Evolutionary conservation across 257 asterid genomes (phyloP).

Genomic region (Misopates orontium): DNA sequence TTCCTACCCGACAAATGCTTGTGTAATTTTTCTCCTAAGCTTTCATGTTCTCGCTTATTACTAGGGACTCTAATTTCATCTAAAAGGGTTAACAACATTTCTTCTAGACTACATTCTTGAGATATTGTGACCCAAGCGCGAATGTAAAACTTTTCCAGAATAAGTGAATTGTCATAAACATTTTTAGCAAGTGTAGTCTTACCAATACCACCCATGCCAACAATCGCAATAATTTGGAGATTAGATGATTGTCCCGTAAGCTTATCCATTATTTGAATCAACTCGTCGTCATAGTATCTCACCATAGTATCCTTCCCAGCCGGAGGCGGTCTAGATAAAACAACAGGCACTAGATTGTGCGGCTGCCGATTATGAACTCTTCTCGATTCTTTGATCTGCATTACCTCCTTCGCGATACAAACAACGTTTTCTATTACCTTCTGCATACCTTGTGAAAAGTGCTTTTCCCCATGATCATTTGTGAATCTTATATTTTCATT

Average conservation of each 20-base stretch:
- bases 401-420: background rate
- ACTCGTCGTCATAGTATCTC: background rate
- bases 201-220: slow-evolving; percentile 29
- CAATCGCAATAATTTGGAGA: background rate
- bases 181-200: slow-evolving; percentile 18
- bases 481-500: too few species aligned
- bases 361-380: background rate
- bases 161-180: background rate
- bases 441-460: too few species aligned
- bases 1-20: slow-evolving; percentile 10
- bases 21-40: slow-evolving; percentile 17
- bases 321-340: background rate
- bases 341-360: background rate
- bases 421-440: too few species aligned
- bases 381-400: background rate
- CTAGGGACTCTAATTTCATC: background rate
- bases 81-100: background rate
- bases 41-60: too few species aligned
- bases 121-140: slow-evolving; percentile 23
- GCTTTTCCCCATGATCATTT: too few species aligned
- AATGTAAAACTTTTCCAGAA: background rate
- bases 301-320: background rate
- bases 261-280: background rate
- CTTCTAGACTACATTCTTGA: background rate
- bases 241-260: background rate